Conservation (phyloP, 176 grass and related monocot species). For the Lolium perenne region DNA sequence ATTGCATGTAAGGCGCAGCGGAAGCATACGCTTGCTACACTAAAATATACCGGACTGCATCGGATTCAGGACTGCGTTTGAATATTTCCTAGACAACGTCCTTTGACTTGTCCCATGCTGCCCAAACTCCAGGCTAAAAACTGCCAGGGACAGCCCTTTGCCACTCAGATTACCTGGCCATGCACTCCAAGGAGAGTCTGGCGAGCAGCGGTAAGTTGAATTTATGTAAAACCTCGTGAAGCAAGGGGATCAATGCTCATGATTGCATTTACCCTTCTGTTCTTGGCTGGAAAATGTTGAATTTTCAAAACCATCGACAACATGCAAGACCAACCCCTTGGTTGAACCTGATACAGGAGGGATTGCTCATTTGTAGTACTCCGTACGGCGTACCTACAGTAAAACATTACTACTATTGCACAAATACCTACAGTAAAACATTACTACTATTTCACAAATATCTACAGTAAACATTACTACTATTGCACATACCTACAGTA, state of each 20-base stretch:
- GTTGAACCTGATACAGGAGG: background rate
- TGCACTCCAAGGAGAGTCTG: background rate
- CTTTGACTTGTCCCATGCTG: background rate
- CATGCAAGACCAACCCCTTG: background rate
- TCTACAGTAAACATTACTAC: too few relatives aligned
- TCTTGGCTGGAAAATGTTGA: background rate
- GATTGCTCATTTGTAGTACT: background rate
- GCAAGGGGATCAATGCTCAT: background rate
- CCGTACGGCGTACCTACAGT: too few relatives aligned
- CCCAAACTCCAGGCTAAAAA: background rate
- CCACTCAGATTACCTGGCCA: background rate
- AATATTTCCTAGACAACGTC: background rate
- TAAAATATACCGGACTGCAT: background rate
- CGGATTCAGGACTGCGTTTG: slow-evolving; percentile 25
- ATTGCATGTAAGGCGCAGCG: background rate
- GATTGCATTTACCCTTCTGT: background rate
- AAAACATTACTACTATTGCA: too few relatives aligned
- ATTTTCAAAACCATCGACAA: background rate
- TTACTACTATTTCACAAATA: too few relatives aligned
- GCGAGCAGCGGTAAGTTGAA: background rate
- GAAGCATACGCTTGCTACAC: slow-evolving; percentile 8
- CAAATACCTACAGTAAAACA: too few relatives aligned
- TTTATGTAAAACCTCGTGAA: background rate
- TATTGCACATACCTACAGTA: too few relatives aligned
- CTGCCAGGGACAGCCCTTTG: background rate